Evolutionary conservation across 108 stramenopile genomes (phyloP).

Genomic region (Skeletonema costatum): DNA sequence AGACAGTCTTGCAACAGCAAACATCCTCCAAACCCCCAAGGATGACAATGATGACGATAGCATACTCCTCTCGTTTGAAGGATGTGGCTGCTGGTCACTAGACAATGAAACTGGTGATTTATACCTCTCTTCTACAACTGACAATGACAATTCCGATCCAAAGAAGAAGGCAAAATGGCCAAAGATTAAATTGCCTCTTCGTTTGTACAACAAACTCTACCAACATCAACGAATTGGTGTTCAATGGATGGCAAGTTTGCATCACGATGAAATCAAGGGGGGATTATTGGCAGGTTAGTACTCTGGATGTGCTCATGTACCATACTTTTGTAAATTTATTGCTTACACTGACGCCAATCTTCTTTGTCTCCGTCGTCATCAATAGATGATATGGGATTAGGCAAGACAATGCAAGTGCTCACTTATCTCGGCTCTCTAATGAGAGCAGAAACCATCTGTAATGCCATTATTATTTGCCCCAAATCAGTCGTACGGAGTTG

Average conservation of each 20-base stretch:
- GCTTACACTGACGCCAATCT: background rate
- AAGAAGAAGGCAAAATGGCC: slow-evolving; percentile 46
- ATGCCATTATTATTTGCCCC: slow-evolving; percentile 77
- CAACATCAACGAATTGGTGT: slow-evolving; percentile 86
- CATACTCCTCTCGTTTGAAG: slow-evolving; percentile 19
- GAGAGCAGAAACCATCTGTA: slow-evolving; percentile 66
- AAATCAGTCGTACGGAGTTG: slow-evolving; percentile 70
- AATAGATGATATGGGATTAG: slow-evolving; percentile 57
- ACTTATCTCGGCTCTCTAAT: slow-evolving; percentile 72
- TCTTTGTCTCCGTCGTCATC: background rate
- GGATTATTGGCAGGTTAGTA: slow-evolving; percentile 81
- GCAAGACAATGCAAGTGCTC: slow-evolving; percentile 76
- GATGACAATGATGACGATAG: slow-evolving; percentile 20
- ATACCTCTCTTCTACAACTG: slow-evolving; percentile 13
- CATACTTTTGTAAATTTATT: slow-evolving; percentile 3
- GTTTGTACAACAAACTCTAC: slow-evolving; percentile 69
- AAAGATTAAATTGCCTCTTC: slow-evolving; percentile 52
- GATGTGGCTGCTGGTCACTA: slow-evolving; percentile 38
- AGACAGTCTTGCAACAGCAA: background rate
- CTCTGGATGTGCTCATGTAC: slow-evolving; percentile 64
- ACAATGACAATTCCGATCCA: background rate
- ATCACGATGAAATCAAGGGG: slow-evolving; percentile 79
- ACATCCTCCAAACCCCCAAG: background rate
- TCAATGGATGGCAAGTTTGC: slow-evolving; percentile 91
- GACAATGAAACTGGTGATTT: slow-evolving; percentile 29